Conservation (phyloP, 139 green algal genomes). For the Spirogloea muscicola region DNA sequence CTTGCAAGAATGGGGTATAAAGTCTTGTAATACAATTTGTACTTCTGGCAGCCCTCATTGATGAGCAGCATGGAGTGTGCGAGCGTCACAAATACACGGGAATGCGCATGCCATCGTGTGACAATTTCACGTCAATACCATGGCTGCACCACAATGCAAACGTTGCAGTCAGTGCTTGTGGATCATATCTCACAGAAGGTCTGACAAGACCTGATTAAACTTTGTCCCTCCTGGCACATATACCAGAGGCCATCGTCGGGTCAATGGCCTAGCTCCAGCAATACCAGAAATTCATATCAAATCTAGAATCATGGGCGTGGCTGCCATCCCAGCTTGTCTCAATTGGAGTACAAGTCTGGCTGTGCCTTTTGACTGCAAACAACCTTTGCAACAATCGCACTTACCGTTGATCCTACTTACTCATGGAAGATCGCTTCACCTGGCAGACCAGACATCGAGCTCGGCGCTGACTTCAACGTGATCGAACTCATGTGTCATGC, state of each 20-base stretch:
- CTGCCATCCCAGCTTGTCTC: neutral
- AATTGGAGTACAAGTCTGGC: neutral
- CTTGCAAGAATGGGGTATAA: no score
- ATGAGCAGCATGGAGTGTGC: no score
- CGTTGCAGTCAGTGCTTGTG: neutral
- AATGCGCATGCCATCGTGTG: slow-evolving; percentile 36
- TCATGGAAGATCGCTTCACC: no score
- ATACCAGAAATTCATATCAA: no score
- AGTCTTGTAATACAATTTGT: no score
- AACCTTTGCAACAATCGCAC: neutral
- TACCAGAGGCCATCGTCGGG: no score
- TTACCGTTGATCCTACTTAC: no score
- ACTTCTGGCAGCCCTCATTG: no score
- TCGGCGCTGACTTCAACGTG: slow-evolving; percentile 10
- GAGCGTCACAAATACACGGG: slow-evolving; percentile 16
- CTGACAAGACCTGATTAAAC: neutral
- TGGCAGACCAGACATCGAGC: slow-evolving; percentile 17
- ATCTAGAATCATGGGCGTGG: neutral
- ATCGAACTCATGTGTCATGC: slow-evolving; percentile 44
- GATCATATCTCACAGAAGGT: neutral
- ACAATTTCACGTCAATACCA: slow-evolving; percentile 21
- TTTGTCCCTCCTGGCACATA: no score
- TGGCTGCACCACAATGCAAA: slow-evolving; percentile 5
- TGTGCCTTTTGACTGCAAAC: neutral
- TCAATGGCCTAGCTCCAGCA: no score